These are phyloP conservation scores for Fusarium annulatum DNA, from an alignment of 2,329 filamentous ascomycete genomes.

Conservation along the genomic window DNA sequence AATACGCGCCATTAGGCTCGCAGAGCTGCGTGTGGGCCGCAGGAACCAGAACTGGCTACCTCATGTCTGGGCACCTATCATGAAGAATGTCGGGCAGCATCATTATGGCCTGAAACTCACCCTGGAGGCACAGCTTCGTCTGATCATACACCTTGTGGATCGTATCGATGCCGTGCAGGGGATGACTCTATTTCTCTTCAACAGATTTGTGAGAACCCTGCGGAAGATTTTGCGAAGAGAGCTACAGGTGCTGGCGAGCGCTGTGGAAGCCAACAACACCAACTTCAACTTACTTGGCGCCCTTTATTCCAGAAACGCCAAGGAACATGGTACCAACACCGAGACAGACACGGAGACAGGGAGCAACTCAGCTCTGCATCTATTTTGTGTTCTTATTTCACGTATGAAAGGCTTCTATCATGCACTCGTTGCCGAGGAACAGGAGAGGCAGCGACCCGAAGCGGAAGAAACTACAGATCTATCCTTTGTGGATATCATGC, in stretches of 20 bases:
- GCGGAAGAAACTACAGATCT: slow-evolving; percentile 38
- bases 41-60: slow-evolving; percentile 45
- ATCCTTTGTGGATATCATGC: slow-evolving; percentile 49
- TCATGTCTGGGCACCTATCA: slow-evolving; percentile 49
- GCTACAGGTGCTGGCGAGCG: slow-evolving; percentile 33
- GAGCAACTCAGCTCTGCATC: slow-evolving; percentile 13
- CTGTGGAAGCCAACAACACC: slow-evolving; percentile 23
- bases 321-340: slow-evolving; percentile 10
- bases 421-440: slow-evolving; percentile 43
- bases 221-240: slow-evolving; percentile 45
- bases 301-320: slow-evolving; percentile 31
- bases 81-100: slow-evolving; percentile 50
- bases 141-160: slow-evolving; percentile 45
- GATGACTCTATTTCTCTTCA: slow-evolving; percentile 38
- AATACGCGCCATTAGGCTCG: slow-evolving; percentile 48
- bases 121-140: slow-evolving; percentile 45
- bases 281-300: slow-evolving; percentile 21
- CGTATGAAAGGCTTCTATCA: slow-evolving; percentile 46
- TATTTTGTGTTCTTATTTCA: slow-evolving; percentile 36
- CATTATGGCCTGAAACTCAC: slow-evolving; percentile 44
- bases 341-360: slow-evolving; percentile 4
- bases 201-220: slow-evolving; percentile 40
- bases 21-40: slow-evolving; percentile 41
- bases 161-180: slow-evolving; percentile 45
- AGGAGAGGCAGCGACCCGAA: slow-evolving; percentile 29